phyloP scores from a whole-genome alignment of 1,139 yeast genomes.

The Tardiomyces depauwii region DNA sequence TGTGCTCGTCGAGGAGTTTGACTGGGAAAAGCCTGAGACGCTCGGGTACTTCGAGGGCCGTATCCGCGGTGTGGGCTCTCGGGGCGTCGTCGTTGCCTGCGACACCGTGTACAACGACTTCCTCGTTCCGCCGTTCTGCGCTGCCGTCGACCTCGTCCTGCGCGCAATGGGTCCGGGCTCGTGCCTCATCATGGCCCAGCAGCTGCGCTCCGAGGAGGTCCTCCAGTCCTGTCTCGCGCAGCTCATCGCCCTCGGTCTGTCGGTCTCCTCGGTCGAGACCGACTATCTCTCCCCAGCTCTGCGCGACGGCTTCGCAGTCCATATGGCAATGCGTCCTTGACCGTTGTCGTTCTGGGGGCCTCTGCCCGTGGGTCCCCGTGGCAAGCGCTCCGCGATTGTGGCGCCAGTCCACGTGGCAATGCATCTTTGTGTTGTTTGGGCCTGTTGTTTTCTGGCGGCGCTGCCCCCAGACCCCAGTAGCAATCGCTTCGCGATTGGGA shows the following conservation, averaged over 20 bases:
- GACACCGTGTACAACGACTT: conserved; percentile 64
- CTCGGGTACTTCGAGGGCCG: conserved; percentile 4
- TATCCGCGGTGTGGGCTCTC: not conserved
- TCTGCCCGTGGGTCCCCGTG: too few relatives aligned
- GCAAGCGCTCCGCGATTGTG: too few relatives aligned
- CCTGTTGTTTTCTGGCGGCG: too few relatives aligned
- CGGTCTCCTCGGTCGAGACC: not conserved
- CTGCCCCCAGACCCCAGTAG: too few relatives aligned
- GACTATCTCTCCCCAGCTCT: not conserved
- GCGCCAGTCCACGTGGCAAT: too few relatives aligned
- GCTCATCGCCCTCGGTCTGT: not conserved
- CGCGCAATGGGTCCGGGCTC: not conserved
- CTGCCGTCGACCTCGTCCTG: conserved; percentile 24
- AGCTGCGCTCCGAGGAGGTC: not conserved
- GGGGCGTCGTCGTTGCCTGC: conserved; percentile 41
- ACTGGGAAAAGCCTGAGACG: conserved; percentile 47
- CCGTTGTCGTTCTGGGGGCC: too few relatives aligned
- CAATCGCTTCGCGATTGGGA: too few relatives aligned
- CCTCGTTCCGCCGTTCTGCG: conserved; percentile 41
- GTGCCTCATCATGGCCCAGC: not conserved
- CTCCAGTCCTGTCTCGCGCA: not conserved
- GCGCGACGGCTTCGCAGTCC: not conserved
- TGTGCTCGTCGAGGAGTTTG: conserved; percentile 42
- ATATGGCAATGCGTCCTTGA: not conserved
- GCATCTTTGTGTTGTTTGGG: too few relatives aligned